Base-by-base conservation (phyloP, 192 early-diverging fungal genomes). In the Polychytrium aggregatum region DNA sequence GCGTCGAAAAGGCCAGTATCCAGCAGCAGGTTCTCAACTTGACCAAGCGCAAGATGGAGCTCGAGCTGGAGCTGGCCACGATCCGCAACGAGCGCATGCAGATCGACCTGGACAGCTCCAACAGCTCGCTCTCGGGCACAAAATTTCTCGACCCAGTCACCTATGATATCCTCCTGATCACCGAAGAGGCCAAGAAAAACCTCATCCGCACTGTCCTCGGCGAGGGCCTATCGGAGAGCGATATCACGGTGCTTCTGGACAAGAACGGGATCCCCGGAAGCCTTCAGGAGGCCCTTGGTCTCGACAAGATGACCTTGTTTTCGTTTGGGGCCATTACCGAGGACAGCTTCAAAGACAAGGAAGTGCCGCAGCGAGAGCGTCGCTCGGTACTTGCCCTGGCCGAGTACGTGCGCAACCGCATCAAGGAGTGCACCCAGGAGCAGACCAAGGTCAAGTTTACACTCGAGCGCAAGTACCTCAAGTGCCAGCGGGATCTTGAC, bases 391-490 rank as follows among this genome's bases (percentile, higher is more conserved):
- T 77, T 41, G 70, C 69, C 6, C 50, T 77, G 52, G 38, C 53
- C 3, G 74, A 77, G 28, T 73, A 73, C 40, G 60, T 71, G 13
- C 44, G 67, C 3, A 77, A 73, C 42, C 33, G 69, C 4, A 65
- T 77, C 37, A 70, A 67, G 36, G 74, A 77, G 44, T 56, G 62
- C 34, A 37, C 73, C 36, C 62, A 65, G 44, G 74, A 77, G 53
- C 61, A 62, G 33, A 53, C 55, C 25, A 70, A 70, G 48, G 53
- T 73, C 24, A 77, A 77, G 50, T 68, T 67, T 51, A 42, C 46
- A 14, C 41, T 77, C 18, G 74, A 77, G 51, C 31, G 74, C 33
- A 62, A 71, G 44, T 73, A 73, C 37, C 50, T 60, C 17, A 77
- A 77, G 53, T 27, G 31, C 11, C 49, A 44, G 20, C 52, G 72